Evolutionary conservation across 2,329 filamentous ascomycete species (phyloP).

Genomic region (Biscogniauxia mediterranea): DNA sequence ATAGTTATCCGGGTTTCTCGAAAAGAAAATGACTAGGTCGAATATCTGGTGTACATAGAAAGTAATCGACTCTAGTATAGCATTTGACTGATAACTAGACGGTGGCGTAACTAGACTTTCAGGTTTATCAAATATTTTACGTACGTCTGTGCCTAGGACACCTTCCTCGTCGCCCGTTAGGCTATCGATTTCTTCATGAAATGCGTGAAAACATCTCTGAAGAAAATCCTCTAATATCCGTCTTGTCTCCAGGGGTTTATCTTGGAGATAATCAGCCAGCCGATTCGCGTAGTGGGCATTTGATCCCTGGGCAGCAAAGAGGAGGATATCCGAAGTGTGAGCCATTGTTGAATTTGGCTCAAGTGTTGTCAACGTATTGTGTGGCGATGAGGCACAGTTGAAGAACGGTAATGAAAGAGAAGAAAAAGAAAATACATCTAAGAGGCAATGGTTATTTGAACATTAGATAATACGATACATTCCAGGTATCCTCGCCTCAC

Average conservation of each 20-base stretch:
- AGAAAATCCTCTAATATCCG: background rate
- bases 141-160: background rate
- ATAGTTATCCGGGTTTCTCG: background rate
- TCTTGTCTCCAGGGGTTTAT: background rate
- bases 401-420: background rate
- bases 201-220: background rate
- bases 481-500: background rate
- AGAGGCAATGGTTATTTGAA: background rate
- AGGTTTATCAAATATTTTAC: background rate
- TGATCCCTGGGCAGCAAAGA: background rate
- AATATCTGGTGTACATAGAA: background rate
- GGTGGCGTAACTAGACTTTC: background rate
- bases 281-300: background rate
- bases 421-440: background rate
- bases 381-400: background rate
- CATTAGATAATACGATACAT: background rate
- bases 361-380: background rate
- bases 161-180: background rate
- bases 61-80: background rate
- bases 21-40: background rate
- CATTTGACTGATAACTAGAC: background rate
- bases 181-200: background rate
- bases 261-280: background rate
- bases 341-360: background rate
- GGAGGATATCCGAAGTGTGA: background rate